phyloP scores from a whole-genome alignment of 108 stramenopile species.

The Schizochytrium sp. region DNA sequence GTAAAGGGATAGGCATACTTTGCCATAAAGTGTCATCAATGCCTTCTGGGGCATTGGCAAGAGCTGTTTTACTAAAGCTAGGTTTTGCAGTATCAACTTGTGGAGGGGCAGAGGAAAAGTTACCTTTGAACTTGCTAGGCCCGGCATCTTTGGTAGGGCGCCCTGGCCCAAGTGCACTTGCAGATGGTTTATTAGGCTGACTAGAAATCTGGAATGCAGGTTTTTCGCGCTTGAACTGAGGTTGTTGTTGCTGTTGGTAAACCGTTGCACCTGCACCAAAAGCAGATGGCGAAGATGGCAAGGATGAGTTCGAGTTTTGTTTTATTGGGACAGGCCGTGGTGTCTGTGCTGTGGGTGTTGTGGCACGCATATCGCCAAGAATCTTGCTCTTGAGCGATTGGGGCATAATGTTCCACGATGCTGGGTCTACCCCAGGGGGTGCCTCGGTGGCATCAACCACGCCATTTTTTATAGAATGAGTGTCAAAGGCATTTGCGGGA shows the following conservation, averaged over 20 bases:
- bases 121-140: not conserved
- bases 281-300: too few species aligned
- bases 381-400: constrained; percentile 10
- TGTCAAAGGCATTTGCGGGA: not conserved
- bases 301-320: not conserved
- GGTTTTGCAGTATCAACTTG: not conserved
- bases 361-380: not conserved
- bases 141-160: not conserved
- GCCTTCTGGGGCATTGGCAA: not conserved
- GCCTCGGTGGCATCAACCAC: not conserved
- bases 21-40: not conserved
- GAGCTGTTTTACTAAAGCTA: not conserved
- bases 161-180: too few species aligned
- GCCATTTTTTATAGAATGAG: not conserved
- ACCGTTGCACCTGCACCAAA: too few species aligned
- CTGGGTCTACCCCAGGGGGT: not conserved
- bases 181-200: too few species aligned
- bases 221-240: too few species aligned
- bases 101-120: not conserved
- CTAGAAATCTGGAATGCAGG: too few species aligned
- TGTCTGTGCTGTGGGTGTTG: not conserved
- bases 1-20: not conserved
- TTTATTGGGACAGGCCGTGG: not conserved
- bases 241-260: too few species aligned
- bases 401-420: not conserved